Evolutionary conservation across 176 grass and related monocot genomes (phyloP).

Genomic region (Puya raimondii): DNA sequence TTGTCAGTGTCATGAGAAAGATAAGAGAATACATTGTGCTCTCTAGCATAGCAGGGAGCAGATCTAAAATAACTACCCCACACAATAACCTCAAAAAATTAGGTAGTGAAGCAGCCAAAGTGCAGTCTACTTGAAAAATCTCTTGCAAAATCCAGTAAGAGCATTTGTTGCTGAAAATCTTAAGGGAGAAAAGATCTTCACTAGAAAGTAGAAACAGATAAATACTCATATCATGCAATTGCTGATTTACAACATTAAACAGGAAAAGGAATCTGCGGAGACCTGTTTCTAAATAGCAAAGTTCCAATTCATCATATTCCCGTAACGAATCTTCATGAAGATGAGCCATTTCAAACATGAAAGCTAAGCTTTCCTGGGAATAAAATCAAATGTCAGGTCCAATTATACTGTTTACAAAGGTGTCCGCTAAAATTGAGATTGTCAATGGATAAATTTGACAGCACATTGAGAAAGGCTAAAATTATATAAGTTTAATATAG

Average conservation of each 20-base stretch:
- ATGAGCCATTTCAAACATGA: constrained; percentile 97
- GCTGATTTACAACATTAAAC: background rate
- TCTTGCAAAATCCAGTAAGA: background rate
- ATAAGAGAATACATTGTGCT: background rate
- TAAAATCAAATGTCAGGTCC: constrained; percentile 22
- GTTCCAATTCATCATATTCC: constrained; percentile 96
- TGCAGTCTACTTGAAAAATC: background rate
- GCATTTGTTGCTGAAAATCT: too few species aligned
- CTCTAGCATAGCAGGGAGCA: background rate
- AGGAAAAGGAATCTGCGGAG: constrained; percentile 10
- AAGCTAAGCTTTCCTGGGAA: constrained; percentile 90
- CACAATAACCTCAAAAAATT: background rate
- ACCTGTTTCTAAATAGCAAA: constrained; percentile 99
- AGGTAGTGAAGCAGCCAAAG: background rate
- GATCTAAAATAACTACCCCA: background rate
- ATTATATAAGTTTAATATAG: background rate
- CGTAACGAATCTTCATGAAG: constrained; percentile 96
- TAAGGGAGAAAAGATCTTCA: too few species aligned
- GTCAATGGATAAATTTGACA: background rate
- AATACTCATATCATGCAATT: background rate
- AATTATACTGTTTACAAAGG: constrained; percentile 6
- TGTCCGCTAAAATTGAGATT: background rate
- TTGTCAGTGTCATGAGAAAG: background rate
- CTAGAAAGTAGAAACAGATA: constrained; percentile 1
- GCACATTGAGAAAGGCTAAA: background rate